phyloP scores from a whole-genome alignment of 1,284 basidiomycete species.

The Trametes polyzona region DNA sequence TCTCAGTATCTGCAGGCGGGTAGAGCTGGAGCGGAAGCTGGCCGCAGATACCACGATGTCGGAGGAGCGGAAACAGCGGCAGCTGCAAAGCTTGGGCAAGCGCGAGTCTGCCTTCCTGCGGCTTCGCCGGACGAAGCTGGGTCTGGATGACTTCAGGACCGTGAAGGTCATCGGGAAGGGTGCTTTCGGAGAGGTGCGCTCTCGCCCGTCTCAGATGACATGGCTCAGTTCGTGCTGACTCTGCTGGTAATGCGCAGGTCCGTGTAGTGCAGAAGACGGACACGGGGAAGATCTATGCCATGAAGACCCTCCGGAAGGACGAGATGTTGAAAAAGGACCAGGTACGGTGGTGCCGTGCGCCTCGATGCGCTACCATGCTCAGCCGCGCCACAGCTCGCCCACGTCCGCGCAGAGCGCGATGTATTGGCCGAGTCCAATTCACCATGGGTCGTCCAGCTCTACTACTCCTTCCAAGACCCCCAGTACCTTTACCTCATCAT shows the following conservation, averaged over 20 bases:
- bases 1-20: constrained; percentile 61
- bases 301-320: constrained; percentile 98
- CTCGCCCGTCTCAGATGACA: constrained; percentile 6
- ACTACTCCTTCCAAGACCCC: constrained; percentile 98
- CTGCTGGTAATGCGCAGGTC: constrained; percentile 54
- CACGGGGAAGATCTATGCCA: constrained; percentile 98
- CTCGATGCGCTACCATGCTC: constrained; percentile 13
- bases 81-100: constrained; percentile 89
- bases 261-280: constrained; percentile 96
- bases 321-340: constrained; percentile 99
- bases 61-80: constrained; percentile 87
- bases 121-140: constrained; percentile 90
- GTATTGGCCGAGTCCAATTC: constrained; percentile 98
- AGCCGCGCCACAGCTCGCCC: constrained; percentile 72
- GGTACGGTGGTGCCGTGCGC: constrained; percentile 48
- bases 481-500: constrained; percentile 97
- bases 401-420: constrained; percentile 98
- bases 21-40: constrained; percentile 91
- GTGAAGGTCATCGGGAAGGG: constrained; percentile 99
- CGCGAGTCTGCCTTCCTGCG: constrained; percentile 93
- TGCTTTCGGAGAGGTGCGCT: constrained; percentile 90
- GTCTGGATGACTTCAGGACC: constrained; percentile 92
- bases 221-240: constrained; percentile 9
- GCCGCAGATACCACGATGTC: constrained; percentile 72
- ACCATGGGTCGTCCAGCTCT: constrained; percentile 97